Evolutionary conservation across 202 grass and related monocot species (phyloP), one percentile per base, ranked within the genome.

Genomic region (Bolboschoenoplectus hybrid): DNA sequence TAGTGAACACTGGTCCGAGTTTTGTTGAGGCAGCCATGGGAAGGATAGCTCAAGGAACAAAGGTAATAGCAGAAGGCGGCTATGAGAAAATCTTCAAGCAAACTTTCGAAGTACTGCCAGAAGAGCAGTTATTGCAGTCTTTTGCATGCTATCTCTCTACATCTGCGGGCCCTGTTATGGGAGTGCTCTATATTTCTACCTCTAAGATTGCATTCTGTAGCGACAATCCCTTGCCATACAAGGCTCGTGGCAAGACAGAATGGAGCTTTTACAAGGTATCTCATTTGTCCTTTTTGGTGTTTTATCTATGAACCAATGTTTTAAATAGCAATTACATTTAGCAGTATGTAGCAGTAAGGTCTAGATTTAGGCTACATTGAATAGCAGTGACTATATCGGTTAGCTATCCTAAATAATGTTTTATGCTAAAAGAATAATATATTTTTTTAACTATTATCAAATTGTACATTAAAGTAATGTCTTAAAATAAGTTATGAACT

Each of bases 221-320:
- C 65, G 97, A 99, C 78, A 99, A 93, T 87, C 93, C 97, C 77
- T 88, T 99, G 72, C 92, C 97, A 14, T 97, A 99, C 86, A 99
- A 94, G 81, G 88, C 87, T 85, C 92, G 92, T 84, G 75, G 93
- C 49, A 91, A 97, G 92, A 99, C 97, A 44, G 93, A 99, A 87
- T 99, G 97, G 97, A 99, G 93, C 63, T 96, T 92, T 84, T 99
- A 97, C 86, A 99, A 99, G 93, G 97, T 94, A 88, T 72, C 63
- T 50, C 12, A 81, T 50, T 36, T 16, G 19, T 51, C 44, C 14
- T 1, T 43, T 61, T 19, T 81, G 32, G 43, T 62, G 7, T 63
- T 81, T 44, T 26, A 45, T 74, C 17, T n/a, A 75, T 52, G 10
- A 75, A 52, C 20, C n/a, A 26, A 73, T 11, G 20, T 74, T 74